phyloP scores from a whole-genome alignment of 2,329 filamentous ascomycete species.

The Scedosporium aurantiacum region DNA sequence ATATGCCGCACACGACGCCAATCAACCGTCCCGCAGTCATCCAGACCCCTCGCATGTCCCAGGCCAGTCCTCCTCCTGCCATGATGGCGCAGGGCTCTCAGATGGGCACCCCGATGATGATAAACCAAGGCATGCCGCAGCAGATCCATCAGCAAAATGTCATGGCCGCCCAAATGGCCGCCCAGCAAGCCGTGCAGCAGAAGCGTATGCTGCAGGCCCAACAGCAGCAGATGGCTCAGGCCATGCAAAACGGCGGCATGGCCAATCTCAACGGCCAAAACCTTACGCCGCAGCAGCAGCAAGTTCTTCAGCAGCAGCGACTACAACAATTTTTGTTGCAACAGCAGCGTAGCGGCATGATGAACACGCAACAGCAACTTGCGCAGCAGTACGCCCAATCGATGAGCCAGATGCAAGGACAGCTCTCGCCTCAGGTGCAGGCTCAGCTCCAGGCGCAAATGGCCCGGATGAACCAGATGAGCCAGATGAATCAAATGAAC shows the following conservation, averaged over 20 bases:
- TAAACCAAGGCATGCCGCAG: conserved; percentile 29
- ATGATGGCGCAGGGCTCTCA: conserved; percentile 48
- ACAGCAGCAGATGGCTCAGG: conserved; percentile 28
- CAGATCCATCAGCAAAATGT: conserved; percentile 26
- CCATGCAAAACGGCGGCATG: conserved; percentile 26
- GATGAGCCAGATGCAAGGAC: conserved; percentile 29
- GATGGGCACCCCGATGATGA: conserved; percentile 42
- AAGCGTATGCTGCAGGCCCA: conserved; percentile 23
- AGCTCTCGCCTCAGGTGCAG: conserved; percentile 27
- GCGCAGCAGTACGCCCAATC: conserved; percentile 32
- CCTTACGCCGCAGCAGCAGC: conserved; percentile 25
- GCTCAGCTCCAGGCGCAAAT: conserved; percentile 18
- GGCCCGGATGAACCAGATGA: conserved; percentile 14
- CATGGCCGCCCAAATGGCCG: conserved; percentile 34
- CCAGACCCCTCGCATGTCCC: conserved; percentile 50
- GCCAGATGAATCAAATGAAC: conserved; percentile 10
- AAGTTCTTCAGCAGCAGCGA: conserved; percentile 15
- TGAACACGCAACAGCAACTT: conserved; percentile 28
- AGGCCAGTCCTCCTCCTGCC: conserved; percentile 49
- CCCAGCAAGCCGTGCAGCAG: conserved; percentile 35
- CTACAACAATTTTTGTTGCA: conserved; percentile 13
- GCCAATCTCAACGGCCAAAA: conserved; percentile 23
- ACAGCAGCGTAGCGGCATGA: conserved; percentile 26
- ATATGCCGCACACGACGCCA: conserved; percentile 48
- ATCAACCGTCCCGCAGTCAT: conserved; percentile 39